Percentiles rank a stretch among this genome's conserved stretches.
phyloP scores from a whole-genome alignment of 164 flowering plant species.

The Vitis riparia region DNA sequence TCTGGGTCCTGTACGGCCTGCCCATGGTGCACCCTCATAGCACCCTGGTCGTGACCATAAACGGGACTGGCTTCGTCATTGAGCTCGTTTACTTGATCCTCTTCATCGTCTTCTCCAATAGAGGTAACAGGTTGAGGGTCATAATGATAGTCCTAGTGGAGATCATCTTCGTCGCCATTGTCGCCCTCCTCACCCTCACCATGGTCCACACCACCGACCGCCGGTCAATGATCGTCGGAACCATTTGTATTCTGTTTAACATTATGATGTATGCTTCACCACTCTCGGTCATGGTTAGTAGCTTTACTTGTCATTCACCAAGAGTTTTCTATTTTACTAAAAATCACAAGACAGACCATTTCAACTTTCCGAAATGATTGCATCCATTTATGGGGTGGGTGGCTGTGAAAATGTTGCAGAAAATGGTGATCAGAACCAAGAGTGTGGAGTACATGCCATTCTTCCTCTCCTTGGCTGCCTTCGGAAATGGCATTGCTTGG shows the following conservation, averaged over 20 bases:
- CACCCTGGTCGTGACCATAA: constrained; percentile 63
- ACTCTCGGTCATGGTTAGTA: constrained; percentile 63
- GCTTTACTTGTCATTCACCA: not conserved
- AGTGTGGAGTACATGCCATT: constrained; percentile 89
- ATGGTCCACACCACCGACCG: constrained; percentile 35
- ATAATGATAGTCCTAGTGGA: constrained; percentile 31
- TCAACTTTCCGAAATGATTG: no score
- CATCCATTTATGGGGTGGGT: no score
- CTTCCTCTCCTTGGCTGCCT: constrained; percentile 52
- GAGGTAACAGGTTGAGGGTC: constrained; percentile 40
- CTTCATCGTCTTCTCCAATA: constrained; percentile 48
- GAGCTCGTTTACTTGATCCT: constrained; percentile 54
- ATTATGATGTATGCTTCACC: constrained; percentile 76
- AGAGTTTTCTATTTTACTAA: not conserved
- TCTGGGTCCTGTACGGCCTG: constrained; percentile 78
- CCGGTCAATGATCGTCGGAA: constrained; percentile 52
- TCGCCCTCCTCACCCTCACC: constrained; percentile 37
- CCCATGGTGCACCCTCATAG: constrained; percentile 74
- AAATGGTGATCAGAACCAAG: constrained; percentile 63
- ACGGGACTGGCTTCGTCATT: constrained; percentile 57
- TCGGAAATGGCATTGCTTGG: constrained; percentile 66
- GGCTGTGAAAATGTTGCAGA: constrained; percentile 33
- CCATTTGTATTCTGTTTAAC: constrained; percentile 44
- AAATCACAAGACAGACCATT: no score
- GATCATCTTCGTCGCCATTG: constrained; percentile 27